Evolutionary conservation across 805 yeast species (phyloP), one percentile per base, ranked within the genome.

Genomic region (Ogataea zsoltii): DNA sequence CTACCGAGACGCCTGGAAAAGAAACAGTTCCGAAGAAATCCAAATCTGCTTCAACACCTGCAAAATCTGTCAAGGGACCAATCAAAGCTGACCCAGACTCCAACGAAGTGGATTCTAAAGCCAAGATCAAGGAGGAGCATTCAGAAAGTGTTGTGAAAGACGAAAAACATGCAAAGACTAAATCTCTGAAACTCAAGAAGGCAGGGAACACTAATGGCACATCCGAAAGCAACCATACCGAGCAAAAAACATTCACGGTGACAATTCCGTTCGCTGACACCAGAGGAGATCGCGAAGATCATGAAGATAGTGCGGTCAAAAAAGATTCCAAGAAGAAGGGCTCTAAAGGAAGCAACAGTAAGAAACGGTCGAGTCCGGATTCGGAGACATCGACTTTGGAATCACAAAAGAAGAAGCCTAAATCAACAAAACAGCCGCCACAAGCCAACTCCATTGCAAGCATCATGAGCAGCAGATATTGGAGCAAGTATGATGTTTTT

Each of bases 401-500:
- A 7, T 17, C 38, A 32, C 26, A 38, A 26, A 34, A 36, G 14
- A 44, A 41, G 18, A 26, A 33, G 31, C 17, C 26, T 28, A 41
- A 18, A 10, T 17, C 34, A 31, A 41, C 14, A 44, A 34, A 19
- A 14, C 14, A 23, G 19, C 35, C 7, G 18, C 11, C 12, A 23
- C 25, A n/a, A n/a, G n/a, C 35, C 11, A 33, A 41, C 23, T 42
- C 45, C 1, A 16, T 44, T 3, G 26, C 46, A 3, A 46, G 33
- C 16, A 23, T 26, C 5, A 49, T 61, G 57, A 21, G 37, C 23
- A 38, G 55, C 11, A 47, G 65, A 16, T 60, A 62, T 35, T 50
- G 49, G 11, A 60, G 61, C 40, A 61, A 61, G 38, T 62, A 51
- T 33, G 41, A 54, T 13, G 45, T 60, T 12, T 51, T 50, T 41